Conservation (phyloP, 2,329 filamentous ascomycete species). For the Truncatella angustata region DNA sequence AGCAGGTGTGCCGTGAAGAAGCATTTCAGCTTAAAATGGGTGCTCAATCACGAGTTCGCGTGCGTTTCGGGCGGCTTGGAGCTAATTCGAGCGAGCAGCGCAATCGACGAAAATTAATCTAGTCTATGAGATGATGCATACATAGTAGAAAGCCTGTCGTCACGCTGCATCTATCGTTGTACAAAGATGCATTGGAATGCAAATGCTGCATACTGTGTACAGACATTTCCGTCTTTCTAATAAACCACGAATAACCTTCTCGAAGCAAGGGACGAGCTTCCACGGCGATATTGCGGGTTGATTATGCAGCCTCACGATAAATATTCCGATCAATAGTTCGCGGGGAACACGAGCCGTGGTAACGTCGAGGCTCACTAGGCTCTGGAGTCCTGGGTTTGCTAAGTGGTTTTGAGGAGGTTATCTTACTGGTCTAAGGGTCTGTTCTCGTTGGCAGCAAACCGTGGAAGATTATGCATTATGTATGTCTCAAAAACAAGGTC, state of each 20-base stretch:
- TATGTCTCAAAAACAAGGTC: too few relatives aligned
- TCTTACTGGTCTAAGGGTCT: too few relatives aligned
- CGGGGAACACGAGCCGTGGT: background rate
- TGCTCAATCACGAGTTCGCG: background rate
- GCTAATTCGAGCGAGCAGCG: background rate
- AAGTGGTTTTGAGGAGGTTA: too few relatives aligned
- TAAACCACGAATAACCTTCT: background rate
- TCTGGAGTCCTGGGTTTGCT: too few relatives aligned
- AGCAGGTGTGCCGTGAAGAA: background rate
- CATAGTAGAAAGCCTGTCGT: background rate
- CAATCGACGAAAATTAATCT: too few relatives aligned
- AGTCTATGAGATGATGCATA: too few relatives aligned
- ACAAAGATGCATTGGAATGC: background rate
- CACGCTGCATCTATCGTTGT: background rate
- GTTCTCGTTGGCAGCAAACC: too few relatives aligned
- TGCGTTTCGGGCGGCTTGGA: background rate
- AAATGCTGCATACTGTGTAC: too few relatives aligned
- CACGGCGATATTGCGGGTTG: background rate
- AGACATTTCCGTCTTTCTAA: too few relatives aligned
- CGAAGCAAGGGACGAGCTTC: background rate
- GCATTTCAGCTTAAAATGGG: background rate
- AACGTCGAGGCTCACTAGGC: too few relatives aligned
- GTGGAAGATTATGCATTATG: too few relatives aligned
- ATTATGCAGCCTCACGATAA: background rate
- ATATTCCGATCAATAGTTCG: background rate